These are phyloP conservation scores for Hericium alpestre DNA, from an alignment of 768 basidiomycete genomes.

Conservation along the genomic window DNA sequence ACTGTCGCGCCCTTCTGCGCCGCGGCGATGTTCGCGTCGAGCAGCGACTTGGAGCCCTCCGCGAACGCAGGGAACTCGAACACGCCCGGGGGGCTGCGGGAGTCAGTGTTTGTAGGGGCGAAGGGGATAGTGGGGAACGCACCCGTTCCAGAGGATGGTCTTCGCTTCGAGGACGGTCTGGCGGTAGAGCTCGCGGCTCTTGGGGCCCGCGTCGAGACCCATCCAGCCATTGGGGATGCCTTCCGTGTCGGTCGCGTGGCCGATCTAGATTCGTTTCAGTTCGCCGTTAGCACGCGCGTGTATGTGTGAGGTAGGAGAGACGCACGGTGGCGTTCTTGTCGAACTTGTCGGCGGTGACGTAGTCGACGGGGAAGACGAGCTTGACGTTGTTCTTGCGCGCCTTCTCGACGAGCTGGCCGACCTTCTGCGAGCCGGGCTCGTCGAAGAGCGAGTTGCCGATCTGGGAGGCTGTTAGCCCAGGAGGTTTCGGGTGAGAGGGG, in stretches of 20 bases:
- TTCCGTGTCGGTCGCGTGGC: slow-evolving; percentile 62
- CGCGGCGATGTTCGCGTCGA: slow-evolving; percentile 80
- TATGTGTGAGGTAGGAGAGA: background rate
- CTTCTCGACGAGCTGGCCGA: slow-evolving; percentile 74
- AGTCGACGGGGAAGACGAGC: slow-evolving; percentile 92
- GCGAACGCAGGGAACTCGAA: slow-evolving; percentile 95
- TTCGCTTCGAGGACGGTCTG: slow-evolving; percentile 76
- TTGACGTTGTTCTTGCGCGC: slow-evolving; percentile 87
- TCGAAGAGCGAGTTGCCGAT: slow-evolving; percentile 96
- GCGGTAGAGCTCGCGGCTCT: slow-evolving; percentile 73
- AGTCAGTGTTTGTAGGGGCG: background rate
- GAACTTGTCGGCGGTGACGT: slow-evolving; percentile 90
- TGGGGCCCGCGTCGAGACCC: slow-evolving; percentile 87
- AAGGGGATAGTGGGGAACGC: slow-evolving; percentile 13
- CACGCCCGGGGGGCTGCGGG: slow-evolving; percentile 81
- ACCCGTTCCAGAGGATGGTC: slow-evolving; percentile 98
- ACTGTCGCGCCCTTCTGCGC: slow-evolving; percentile 80
- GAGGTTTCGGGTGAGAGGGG: slow-evolving; percentile 1
- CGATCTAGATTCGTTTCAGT: slow-evolving; percentile 35
- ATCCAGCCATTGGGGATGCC: slow-evolving; percentile 92
- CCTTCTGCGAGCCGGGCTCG: slow-evolving; percentile 78
- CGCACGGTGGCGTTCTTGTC: slow-evolving; percentile 79
- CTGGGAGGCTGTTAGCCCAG: slow-evolving; percentile 26
- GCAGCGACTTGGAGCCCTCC: slow-evolving; percentile 69
- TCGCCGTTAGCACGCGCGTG: background rate